Evolutionary conservation across 2,329 filamentous ascomycete genomes (phyloP), one percentile per base, ranked within the genome.

Genomic region (Fusarium equiseti): DNA sequence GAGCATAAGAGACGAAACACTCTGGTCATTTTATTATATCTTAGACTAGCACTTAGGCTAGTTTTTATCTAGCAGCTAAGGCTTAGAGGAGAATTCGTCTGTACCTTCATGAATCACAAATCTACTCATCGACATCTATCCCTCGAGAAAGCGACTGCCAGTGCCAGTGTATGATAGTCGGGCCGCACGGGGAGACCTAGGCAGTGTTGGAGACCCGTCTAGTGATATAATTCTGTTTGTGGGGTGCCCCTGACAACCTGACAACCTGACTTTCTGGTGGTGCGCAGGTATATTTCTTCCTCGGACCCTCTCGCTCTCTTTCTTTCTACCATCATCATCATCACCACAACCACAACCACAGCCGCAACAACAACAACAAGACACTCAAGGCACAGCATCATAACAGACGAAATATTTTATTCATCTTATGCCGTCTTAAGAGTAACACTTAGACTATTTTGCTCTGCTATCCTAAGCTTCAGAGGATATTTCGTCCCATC

Each of bases 251-350:
- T 31, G 40, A 49, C 24, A 62, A 60, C 27, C n/a, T 31, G 40
- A 49, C 24, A 62, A 60, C 55, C 27, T 50, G 38, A 9, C 27
- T 53, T 18, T 66, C 18, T 48, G 16, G 29, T 50, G 43, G 55
- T 54, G 50, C 48, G 38, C 9, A 54, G 29, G 29, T 35, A 35
- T 45, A 53, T 66, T 48, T 61, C 29, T 40, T n/a, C 8, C 62
- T 35, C 45, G 27, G n/a, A 29, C 45, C 31, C 35, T 44, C 24
- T 26, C 45, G 32, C 54, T 29, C 38, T 32, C 32, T 55, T 22
- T 24, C 38, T 55, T 50, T 55, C 43, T 32, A 16, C 38, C 32
- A n/a, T 38, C 35, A 38, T 16, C 48, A 40, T 38, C 62, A 66
- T 29, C 54, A 53, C 18, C 18, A 38, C 18, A 9, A 11, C 32